Conservation (phyloP, 306 rosid species). For the Prunus dulcis region DNA sequence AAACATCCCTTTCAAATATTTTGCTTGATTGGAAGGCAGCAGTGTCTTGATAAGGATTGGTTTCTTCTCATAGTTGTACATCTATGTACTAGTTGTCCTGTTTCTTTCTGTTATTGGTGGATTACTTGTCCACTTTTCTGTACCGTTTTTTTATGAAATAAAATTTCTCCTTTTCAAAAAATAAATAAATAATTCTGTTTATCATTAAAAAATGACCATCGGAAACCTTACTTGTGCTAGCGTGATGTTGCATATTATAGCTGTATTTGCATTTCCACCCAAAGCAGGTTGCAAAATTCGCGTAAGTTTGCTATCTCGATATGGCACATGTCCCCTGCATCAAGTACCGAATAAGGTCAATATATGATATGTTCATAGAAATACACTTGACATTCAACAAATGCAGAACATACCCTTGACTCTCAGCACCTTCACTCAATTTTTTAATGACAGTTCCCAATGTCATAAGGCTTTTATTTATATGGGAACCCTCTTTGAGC, state of each 20-base stretch:
- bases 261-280: slow-evolving; percentile 96
- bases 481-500: slow-evolving; percentile 96
- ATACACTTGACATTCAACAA: slow-evolving; percentile 9
- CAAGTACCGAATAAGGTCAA: slow-evolving; percentile 19
- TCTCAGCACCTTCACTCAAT: slow-evolving; percentile 95
- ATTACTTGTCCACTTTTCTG: too few relatives aligned
- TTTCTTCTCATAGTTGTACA: too few relatives aligned
- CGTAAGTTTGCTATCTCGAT: slow-evolving; percentile 97
- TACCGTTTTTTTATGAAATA: too few relatives aligned
- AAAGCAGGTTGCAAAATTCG: slow-evolving; percentile 94
- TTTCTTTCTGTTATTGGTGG: too few relatives aligned
- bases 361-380: slow-evolving; percentile 13
- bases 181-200: not conserved
- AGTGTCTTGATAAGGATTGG: too few relatives aligned
- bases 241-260: slow-evolving; percentile 90
- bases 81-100: too few relatives aligned
- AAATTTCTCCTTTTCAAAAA: too few relatives aligned
- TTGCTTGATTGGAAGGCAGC: too few relatives aligned
- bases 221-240: slow-evolving; percentile 68
- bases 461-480: slow-evolving; percentile 92
- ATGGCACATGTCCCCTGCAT: slow-evolving; percentile 94
- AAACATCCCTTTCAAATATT: too few relatives aligned
- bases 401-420: slow-evolving; percentile 78
- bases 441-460: slow-evolving; percentile 98
- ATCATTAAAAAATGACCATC: not conserved